Evolutionary conservation across 805 yeast species (phyloP), one percentile per base, ranked within the genome.

Genomic region (Wickerhamiella bombiphila): DNA sequence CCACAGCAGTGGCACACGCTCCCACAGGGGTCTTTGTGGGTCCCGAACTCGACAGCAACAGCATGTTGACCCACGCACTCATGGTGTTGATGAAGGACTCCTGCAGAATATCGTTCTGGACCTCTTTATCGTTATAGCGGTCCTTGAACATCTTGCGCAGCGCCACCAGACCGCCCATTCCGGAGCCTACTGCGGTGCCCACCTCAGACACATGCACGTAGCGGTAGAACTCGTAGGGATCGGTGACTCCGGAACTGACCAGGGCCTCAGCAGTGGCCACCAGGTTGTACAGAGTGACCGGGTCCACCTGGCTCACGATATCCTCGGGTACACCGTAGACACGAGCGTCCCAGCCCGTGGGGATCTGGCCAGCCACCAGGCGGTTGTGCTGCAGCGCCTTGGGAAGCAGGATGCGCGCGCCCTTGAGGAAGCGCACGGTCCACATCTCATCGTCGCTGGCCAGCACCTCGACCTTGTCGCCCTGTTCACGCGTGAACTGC

Each of bases 61-160:
- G 72, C 99, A 91, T 91, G 58, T 91, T 91, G 51, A 91, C 96
- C 99, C 99, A 91, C 45, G 99, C 98, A 45, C 94, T 72, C 96
- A 91, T 88, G 37, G 97, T 91, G 70, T 91, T 91, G 68, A 93
- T 86, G 66, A 91, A 91, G 42, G 98, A 86, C 65, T 91, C 99
- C 66, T 88, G 98, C 52, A 91, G 69, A 50, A 91, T 80, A 65
- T 91, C 99, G 59, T 82, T 91, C 68, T 93, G 98, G 39, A 86
- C 95, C 39, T 94, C 95, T 63, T 69, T 69, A 60, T 91, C 99
- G 51, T 73, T 66, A 67, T 70, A 91, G 66, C 99, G 77, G 57
- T 88, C 94, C 63, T 72, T 85, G 70, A 85, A 91, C 97, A 91
- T 91, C 53, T 95, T 96, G 61, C 93, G 81, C 57, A 91, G 66